Conservation (phyloP, 2,329 filamentous ascomycete genomes). For the Fusarium denticulatum region DNA sequence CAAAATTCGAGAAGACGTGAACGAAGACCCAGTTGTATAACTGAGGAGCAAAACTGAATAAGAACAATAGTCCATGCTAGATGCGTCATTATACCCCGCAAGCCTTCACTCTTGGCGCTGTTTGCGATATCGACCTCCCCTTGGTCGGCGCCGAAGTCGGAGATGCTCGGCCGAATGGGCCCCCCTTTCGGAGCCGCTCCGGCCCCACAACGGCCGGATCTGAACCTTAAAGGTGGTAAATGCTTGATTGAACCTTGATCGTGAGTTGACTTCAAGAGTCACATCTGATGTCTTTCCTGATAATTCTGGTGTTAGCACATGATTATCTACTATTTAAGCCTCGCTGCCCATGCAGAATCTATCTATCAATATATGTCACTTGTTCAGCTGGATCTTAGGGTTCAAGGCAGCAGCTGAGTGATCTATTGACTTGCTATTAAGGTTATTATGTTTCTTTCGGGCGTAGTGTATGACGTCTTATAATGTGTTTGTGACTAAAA, state of each 20-base stretch:
- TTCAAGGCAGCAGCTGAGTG: not conserved
- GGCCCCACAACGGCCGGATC: slow-evolving; percentile 11
- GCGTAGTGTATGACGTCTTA: not conserved
- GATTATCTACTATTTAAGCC: not conserved
- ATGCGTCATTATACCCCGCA: not conserved
- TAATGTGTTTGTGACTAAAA: too few relatives aligned
- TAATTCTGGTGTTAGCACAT: not conserved
- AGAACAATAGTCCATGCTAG: not conserved
- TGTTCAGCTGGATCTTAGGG: not conserved
- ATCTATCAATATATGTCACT: not conserved
- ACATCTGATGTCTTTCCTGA: not conserved
- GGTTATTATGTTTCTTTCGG: not conserved
- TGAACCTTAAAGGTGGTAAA: not conserved
- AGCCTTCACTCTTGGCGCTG: not conserved
- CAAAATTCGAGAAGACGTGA: not conserved
- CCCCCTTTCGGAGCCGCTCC: slow-evolving; percentile 17
- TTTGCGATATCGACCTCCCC: not conserved
- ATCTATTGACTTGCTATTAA: not conserved
- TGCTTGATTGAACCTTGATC: not conserved
- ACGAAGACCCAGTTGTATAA: not conserved
- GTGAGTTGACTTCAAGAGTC: not conserved
- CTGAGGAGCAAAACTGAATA: too few relatives aligned
- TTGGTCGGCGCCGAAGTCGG: slow-evolving; percentile 34
- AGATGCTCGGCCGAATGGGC: not conserved
- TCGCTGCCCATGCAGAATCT: not conserved